Evolutionary conservation across 441 rosid species (phyloP), one percentile per base, ranked within the genome.

Genomic region (Jatropha podagrica): DNA sequence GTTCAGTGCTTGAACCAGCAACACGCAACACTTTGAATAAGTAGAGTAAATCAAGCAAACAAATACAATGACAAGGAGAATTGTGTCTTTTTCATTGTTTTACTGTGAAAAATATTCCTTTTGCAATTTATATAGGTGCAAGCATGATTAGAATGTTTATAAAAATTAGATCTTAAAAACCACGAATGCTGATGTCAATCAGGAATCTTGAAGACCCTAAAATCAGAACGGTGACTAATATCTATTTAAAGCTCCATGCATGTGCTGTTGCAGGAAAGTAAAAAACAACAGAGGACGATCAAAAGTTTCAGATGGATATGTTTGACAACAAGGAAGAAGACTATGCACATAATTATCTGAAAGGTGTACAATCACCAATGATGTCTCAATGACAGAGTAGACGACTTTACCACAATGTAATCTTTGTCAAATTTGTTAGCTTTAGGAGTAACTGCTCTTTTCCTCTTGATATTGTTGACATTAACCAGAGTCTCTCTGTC

Each of bases 401-500:
- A 68, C 54, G 42, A 68, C 49, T 17, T 71, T 63, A 74, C 77
- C 66, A 69, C 77, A 18, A 55, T 44, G 59, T 52, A 74, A 42
- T 63, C 68, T 73, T 78, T 78, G 51, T 46, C 32, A 5, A 4
- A 17, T 67, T 77, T 66, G 55, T 51, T 72, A 49, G 73, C 48
- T 52, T 54, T 26, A 27, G 52, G 77, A 63, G n/a, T 32, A 9
- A 73, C 65, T 51, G 40, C 58, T 63, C 41, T 73, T 8, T 64
- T 69, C 56, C 51, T 73, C 65, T 46, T 73, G 42, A 73, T 69
- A 63, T 68, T 78, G 77, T 78, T 78, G 49, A 78, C 74, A 68
- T 73, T 78, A n/a, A 74, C 66, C 17, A 78, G 74, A 40, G 77
- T 48, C 44, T 63, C 77, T 26, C 32, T 20, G 72, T 78, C 61